phyloP scores from a whole-genome alignment of 1,139 yeast genomes.

The Dujonia santamariae region DNA sequence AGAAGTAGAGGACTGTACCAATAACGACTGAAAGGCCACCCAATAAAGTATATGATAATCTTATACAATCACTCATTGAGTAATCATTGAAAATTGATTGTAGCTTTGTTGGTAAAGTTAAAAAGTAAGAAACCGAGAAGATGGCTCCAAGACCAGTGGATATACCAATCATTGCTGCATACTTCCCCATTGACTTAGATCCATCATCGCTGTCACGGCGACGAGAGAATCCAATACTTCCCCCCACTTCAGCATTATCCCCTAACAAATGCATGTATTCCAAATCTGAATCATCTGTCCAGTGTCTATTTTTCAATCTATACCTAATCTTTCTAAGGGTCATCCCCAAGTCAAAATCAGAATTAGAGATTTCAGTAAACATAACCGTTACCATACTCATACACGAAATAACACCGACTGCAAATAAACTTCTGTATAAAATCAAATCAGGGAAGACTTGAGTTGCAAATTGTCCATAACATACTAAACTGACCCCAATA shows the following conservation, averaged over 20 bases:
- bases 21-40: constrained; percentile 40
- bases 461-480: constrained; percentile 40
- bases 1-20: constrained; percentile 35
- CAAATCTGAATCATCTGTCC: not conserved
- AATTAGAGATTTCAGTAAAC: constrained; percentile 51
- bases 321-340: not conserved
- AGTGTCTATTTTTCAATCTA: not conserved
- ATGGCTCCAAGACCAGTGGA: constrained; percentile 69
- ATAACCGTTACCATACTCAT: constrained; percentile 49
- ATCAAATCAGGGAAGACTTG: constrained; percentile 45
- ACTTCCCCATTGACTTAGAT: constrained; percentile 44
- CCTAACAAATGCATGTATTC: constrained; percentile 2
- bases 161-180: constrained; percentile 60
- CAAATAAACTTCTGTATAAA: constrained; percentile 52
- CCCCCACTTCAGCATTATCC: not conserved
- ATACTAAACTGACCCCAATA: constrained; percentile 44
- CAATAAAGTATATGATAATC: constrained; percentile 47
- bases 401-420: constrained; percentile 55
- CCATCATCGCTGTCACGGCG: constrained; percentile 3
- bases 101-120: constrained; percentile 47
- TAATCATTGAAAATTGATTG: constrained; percentile 23
- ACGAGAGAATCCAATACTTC: not conserved
- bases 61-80: constrained; percentile 38
- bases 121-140: constrained; percentile 47
- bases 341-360: constrained; percentile 31